Evolutionary conservation across 306 rosid species (phyloP).

Genomic region (Casuarina equisetifolia): DNA sequence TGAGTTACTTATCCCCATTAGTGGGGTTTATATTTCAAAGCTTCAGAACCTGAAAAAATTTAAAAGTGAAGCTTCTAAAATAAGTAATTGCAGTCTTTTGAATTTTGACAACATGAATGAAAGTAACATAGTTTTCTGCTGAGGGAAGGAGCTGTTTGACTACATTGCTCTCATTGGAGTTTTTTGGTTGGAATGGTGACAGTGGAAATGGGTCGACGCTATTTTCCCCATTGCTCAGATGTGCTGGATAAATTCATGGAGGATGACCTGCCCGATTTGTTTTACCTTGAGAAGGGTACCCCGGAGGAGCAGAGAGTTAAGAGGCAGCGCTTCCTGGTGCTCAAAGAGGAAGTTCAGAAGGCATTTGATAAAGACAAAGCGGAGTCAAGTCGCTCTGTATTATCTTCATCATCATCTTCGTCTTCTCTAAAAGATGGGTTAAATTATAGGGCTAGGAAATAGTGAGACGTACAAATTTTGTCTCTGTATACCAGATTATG

Average conservation of each 20-base stretch:
- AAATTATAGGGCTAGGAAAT: slow-evolving; percentile 45
- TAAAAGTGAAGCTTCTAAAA: neutral
- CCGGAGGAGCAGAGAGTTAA: slow-evolving; percentile 69
- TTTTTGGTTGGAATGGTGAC: slow-evolving; percentile 27
- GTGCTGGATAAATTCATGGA: slow-evolving; percentile 81
- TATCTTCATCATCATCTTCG: slow-evolving; percentile 52
- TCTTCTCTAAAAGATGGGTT: slow-evolving; percentile 46
- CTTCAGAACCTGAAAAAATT: neutral
- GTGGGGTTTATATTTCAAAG: neutral
- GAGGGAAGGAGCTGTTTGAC: neutral
- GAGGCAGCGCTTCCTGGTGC: slow-evolving; percentile 82
- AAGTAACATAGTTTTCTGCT: neutral
- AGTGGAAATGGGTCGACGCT: slow-evolving; percentile 89
- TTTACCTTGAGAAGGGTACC: slow-evolving; percentile 70
- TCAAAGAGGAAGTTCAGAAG: slow-evolving; percentile 82
- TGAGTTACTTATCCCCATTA: neutral
- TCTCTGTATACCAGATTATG: neutral
- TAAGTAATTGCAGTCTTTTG: neutral
- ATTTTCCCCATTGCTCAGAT: slow-evolving; percentile 95
- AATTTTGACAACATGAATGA: neutral
- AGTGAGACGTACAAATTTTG: slow-evolving; percentile 8
- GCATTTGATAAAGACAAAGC: slow-evolving; percentile 84
- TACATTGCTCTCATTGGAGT: slow-evolving; percentile 13
- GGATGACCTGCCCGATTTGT: slow-evolving; percentile 65
- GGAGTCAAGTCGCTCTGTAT: slow-evolving; percentile 44